Conservation (phyloP, 345 rosid genomes). For the Salix koriyanagi region DNA sequence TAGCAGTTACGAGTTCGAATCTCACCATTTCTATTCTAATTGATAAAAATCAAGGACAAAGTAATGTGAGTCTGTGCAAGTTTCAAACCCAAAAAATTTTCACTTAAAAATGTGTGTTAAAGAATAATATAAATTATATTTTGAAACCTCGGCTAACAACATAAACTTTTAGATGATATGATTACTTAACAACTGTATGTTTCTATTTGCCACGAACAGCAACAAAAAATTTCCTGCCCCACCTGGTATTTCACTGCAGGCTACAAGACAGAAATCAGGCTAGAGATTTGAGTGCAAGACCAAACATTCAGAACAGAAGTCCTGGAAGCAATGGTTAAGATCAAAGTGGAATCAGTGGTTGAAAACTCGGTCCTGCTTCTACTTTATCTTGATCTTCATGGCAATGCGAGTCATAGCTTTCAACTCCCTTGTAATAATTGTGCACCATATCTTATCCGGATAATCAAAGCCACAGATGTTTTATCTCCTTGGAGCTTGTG, state of each 20-base stretch:
- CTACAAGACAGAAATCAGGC: neutral
- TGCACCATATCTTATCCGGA: slow-evolving; percentile 8
- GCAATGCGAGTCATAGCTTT: too few relatives aligned
- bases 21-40: too few relatives aligned
- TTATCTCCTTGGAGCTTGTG: neutral
- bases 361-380: neutral
- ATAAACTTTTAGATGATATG: too few relatives aligned
- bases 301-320: neutral
- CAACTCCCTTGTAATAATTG: too few relatives aligned
- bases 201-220: too few relatives aligned
- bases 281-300: neutral
- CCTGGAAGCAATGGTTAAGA: neutral
- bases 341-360: neutral
- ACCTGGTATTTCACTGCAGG: neutral
- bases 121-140: too few relatives aligned
- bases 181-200: too few relatives aligned
- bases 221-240: neutral
- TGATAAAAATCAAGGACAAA: too few relatives aligned
- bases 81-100: too few relatives aligned
- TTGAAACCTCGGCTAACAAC: rapidly evolving
- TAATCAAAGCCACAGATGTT: slow-evolving; percentile 11
- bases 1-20: too few relatives aligned
- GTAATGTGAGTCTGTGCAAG: too few relatives aligned
- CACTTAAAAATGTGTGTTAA: rapidly evolving
- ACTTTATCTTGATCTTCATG: too few relatives aligned